These are phyloP conservation scores for Pyricularia pennisetigena DNA, from an alignment of 2,329 filamentous ascomycete species.

Conservation along the genomic window DNA sequence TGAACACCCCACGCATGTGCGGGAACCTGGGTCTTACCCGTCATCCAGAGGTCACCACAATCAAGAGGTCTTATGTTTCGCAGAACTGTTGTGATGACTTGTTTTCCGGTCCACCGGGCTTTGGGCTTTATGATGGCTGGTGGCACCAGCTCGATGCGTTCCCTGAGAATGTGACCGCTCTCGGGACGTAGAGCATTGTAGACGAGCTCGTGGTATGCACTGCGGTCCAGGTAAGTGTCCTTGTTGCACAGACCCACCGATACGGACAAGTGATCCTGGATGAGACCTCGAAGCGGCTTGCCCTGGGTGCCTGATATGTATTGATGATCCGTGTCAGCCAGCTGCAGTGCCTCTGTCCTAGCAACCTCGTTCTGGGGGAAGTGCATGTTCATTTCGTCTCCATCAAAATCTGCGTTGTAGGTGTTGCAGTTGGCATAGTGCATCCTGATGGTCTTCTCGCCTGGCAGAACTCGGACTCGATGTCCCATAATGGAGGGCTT, in stretches of 20 bases:
- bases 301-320: conserved; percentile 91
- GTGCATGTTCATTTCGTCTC: conserved; percentile 99
- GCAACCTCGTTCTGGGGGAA: conserved; percentile 97
- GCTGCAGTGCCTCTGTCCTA: conserved; percentile 80
- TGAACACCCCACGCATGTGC: conserved; percentile 68
- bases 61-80: conserved; percentile 79
- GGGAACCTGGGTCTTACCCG: conserved; percentile 68
- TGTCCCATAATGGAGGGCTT: conserved; percentile 99
- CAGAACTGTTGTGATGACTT: conserved; percentile 84
- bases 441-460: conserved; percentile 97
- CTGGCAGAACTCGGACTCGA: conserved; percentile 79
- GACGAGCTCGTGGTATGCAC: conserved; percentile 87
- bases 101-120: conserved; percentile 88
- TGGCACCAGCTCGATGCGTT: conserved; percentile 69
- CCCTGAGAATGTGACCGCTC: conserved; percentile 74
- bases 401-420: conserved; percentile 98
- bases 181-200: conserved; percentile 87
- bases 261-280: conserved; percentile 97
- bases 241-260: conserved; percentile 83
- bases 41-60: conserved; percentile 69
- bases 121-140: conserved; percentile 77
- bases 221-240: conserved; percentile 81
- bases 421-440: conserved; percentile 99
- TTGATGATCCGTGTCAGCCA: conserved; percentile 95
- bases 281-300: conserved; percentile 87